These are phyloP conservation scores for maize (Zea mays) DNA, from an alignment of 176 grass and related monocot genomes.

Conservation along the genomic window Zm-B73-REFERENCE-NAM-5.0 NC_050103.1:177733501-177734000, in stretches of 20 bases:
- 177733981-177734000: no score
- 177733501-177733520: no score
- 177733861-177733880: no score
- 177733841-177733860: no score
- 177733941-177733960: no score
- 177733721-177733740: neutral
- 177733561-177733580: neutral
- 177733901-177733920: no score
- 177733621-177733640: neutral
- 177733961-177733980: no score
- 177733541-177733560: constrained; percentile 8
- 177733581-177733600: neutral
- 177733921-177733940: no score
- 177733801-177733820: neutral
- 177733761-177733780: neutral
- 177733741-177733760: neutral
- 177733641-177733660: neutral
- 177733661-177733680: neutral
- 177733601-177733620: neutral
- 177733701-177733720: neutral
- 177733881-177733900: no score
- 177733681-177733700: neutral
- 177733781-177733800: neutral
- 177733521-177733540: neutral
- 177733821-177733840: no score